Evolutionary conservation across 192 early-diverging fungal genomes (phyloP).

Genomic region (Diversispora eburnea): DNA sequence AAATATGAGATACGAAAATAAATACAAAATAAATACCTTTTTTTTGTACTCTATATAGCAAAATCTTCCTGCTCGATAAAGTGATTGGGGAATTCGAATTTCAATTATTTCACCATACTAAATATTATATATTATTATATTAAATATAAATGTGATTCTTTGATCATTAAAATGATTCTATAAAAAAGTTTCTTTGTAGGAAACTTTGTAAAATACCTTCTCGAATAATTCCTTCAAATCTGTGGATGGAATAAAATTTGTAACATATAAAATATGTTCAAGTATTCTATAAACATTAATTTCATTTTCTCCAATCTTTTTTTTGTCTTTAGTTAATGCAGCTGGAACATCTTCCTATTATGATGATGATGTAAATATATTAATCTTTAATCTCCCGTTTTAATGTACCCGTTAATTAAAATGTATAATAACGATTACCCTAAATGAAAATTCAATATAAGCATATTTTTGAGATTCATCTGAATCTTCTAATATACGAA

Average conservation of each 20-base stretch:
- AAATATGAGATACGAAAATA: neutral
- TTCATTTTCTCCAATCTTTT: slow-evolving; percentile 14
- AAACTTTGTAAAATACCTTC: neutral
- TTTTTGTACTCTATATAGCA: slow-evolving; percentile 19
- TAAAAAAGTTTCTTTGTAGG: too few species aligned
- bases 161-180: neutral
- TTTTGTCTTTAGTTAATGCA: slow-evolving; percentile 23
- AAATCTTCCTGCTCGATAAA: neutral
- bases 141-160: neutral
- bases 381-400: neutral
- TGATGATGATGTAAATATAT: neutral
- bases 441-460: slow-evolving; percentile 14
- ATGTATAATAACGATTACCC: neutral
- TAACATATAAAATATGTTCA: slow-evolving; percentile 11
- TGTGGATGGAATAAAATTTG: neutral
- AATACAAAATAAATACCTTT: neutral
- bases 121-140: neutral
- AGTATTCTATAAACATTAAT: slow-evolving; percentile 3
- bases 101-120: slow-evolving; percentile 21
- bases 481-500: neutral
- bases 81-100: neutral
- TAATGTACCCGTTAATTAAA: neutral
- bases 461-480: neutral
- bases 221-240: slow-evolving; percentile 10
- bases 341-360: slow-evolving; percentile 9